A percentile compares a stretch with the other conserved stretches of the same genome.
These are phyloP conservation scores for Hylodesmum podocarpum DNA, from an alignment of 306 rosid species.

Conservation along the genomic window DNA sequence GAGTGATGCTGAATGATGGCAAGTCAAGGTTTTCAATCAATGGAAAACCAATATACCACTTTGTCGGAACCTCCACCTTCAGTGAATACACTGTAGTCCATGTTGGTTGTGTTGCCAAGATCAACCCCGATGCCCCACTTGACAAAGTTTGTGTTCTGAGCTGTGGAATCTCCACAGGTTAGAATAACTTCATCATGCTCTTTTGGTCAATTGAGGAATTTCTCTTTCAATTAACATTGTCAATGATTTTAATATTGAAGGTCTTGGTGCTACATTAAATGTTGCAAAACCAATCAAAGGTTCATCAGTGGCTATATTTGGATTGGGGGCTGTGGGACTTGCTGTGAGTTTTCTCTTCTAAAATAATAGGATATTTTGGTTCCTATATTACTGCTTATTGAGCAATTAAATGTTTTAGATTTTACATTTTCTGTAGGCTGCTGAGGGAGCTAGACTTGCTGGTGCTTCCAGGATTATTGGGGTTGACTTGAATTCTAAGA, in stretches of 20 bases:
- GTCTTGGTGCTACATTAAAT: slow-evolving; percentile 31
- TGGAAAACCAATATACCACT: slow-evolving; percentile 42
- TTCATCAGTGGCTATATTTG: slow-evolving; percentile 32
- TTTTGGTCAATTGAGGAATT: neutral
- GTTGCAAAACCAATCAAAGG: slow-evolving; percentile 30
- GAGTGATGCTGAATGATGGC: slow-evolving; percentile 43
- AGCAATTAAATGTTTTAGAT: neutral
- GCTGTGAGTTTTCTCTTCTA: slow-evolving; percentile 27
- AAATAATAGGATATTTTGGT: neutral
- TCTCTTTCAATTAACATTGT: neutral
- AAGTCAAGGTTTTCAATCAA: slow-evolving; percentile 46
- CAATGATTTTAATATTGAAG: slow-evolving; percentile 2
- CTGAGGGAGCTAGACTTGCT: slow-evolving; percentile 29
- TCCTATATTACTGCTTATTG: neutral
- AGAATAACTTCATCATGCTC: neutral
- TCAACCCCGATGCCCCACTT: slow-evolving; percentile 45
- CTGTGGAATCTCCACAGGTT: slow-evolving; percentile 48
- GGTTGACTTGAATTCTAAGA: slow-evolving; percentile 21
- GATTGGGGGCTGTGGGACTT: slow-evolving; percentile 28
- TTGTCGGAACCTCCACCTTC: slow-evolving; percentile 49
- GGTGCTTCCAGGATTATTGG: slow-evolving; percentile 33
- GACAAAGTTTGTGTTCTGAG: slow-evolving; percentile 47
- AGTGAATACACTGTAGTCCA: slow-evolving; percentile 50
- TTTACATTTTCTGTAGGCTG: slow-evolving; percentile 5
- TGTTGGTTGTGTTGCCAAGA: slow-evolving; percentile 44